Conservation (phyloP, 2,329 filamentous ascomycete genomes). For the Penicillium sp. region DNA sequence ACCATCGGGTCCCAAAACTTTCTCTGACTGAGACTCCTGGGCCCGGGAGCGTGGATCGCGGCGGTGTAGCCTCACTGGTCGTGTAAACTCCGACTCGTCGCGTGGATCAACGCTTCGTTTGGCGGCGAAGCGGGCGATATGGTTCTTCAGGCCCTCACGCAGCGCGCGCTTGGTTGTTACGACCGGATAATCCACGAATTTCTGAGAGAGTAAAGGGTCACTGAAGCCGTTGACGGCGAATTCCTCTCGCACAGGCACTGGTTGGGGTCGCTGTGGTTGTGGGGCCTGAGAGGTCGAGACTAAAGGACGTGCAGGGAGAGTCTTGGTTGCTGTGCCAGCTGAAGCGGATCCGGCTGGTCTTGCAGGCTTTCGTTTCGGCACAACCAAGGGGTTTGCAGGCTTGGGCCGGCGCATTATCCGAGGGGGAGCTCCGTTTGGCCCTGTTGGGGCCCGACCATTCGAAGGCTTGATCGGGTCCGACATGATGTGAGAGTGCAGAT, state of each 20-base stretch:
- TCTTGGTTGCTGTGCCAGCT: slow-evolving; percentile 20
- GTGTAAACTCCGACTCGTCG: slow-evolving; percentile 75
- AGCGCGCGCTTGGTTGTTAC: slow-evolving; percentile 77
- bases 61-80: slow-evolving; percentile 81
- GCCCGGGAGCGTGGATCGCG: slow-evolving; percentile 66
- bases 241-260: slow-evolving; percentile 24
- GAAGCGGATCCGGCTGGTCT: slow-evolving; percentile 22
- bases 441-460: slow-evolving; percentile 44
- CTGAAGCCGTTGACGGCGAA: slow-evolving; percentile 41
- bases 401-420: slow-evolving; percentile 47
- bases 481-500: slow-evolving; percentile 24
- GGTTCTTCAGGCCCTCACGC: slow-evolving; percentile 72
- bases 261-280: slow-evolving; percentile 18
- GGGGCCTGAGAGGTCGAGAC: slow-evolving; percentile 11
- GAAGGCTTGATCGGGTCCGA: slow-evolving; percentile 42
- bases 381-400: slow-evolving; percentile 57
- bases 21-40: slow-evolving; percentile 52
- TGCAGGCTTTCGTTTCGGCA: slow-evolving; percentile 49
- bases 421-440: slow-evolving; percentile 42
- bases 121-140: slow-evolving; percentile 74
- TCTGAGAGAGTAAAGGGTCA: slow-evolving; percentile 36
- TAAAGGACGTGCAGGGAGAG: slow-evolving; percentile 22
- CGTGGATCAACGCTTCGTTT: slow-evolving; percentile 60
- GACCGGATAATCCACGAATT: slow-evolving; percentile 58
- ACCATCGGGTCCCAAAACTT: slow-evolving; percentile 31